These are phyloP conservation scores for Trametes versicolor DNA, from an alignment of 1,284 basidiomycete genomes.

Conservation along the genomic window DNA sequence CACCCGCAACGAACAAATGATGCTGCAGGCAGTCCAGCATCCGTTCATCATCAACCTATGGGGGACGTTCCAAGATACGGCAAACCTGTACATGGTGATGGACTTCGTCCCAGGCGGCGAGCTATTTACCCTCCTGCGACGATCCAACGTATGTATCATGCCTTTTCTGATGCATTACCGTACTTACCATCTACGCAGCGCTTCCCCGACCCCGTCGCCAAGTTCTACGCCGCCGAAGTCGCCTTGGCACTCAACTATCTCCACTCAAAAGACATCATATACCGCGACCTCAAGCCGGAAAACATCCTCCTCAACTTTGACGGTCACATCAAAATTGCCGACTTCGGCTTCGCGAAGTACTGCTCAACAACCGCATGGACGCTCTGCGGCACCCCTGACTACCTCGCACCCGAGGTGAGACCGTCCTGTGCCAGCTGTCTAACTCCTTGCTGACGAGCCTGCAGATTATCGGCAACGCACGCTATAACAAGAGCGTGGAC, in stretches of 20 bases:
- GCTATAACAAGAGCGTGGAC: conserved; percentile 98
- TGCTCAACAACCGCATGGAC: conserved; percentile 96
- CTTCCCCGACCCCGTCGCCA: conserved; percentile 98
- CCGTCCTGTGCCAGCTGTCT: background rate
- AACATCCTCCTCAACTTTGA: conserved; percentile 95
- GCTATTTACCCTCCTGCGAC: conserved; percentile 89
- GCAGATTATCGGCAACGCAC: conserved; percentile 86
- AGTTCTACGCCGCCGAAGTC: conserved; percentile 99
- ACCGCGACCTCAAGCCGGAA: conserved; percentile 98
- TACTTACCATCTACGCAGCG: conserved; percentile 60
- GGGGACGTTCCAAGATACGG: conserved; percentile 95
- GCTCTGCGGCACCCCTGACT: conserved; percentile 97
- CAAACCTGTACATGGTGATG: conserved; percentile 99
- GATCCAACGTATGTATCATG: conserved; percentile 79
- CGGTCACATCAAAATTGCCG: conserved; percentile 98
- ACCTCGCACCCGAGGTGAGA: conserved; percentile 87
- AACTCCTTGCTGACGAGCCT: conserved; percentile 11
- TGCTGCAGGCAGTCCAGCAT: conserved; percentile 91
- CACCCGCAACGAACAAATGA: conserved; percentile 94
- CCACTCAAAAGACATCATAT: conserved; percentile 92
- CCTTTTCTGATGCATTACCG: background rate
- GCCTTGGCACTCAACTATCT: conserved; percentile 95
- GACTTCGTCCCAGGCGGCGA: conserved; percentile 99
- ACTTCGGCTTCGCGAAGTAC: conserved; percentile 97
- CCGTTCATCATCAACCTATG: conserved; percentile 98